These are phyloP conservation scores for Leccinum holopus DNA, from an alignment of 1,284 basidiomycete genomes.

Conservation along the genomic window DNA sequence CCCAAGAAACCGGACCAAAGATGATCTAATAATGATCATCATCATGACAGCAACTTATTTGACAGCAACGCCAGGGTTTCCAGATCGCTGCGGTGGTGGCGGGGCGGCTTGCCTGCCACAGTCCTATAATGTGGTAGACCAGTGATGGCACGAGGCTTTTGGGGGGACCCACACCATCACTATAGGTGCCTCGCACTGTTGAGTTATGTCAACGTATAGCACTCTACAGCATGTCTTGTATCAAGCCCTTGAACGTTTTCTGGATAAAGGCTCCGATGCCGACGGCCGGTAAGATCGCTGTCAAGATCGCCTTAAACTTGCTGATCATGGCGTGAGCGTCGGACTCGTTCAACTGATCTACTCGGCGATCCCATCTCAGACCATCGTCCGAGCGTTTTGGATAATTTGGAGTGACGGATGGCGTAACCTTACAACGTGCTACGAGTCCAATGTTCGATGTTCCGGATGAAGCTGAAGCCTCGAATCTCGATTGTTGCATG, in stretches of 20 bases:
- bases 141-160: not conserved
- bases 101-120: not conserved
- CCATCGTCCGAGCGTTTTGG: not conserved
- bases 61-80: not conserved
- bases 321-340: too few species aligned
- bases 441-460: not conserved
- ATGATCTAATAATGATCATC: not conserved
- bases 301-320: not conserved
- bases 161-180: not conserved
- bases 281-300: not conserved
- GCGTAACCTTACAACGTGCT: not conserved
- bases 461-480: not conserved
- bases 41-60: not conserved
- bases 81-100: not conserved
- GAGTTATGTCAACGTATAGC: not conserved
- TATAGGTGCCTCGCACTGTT: not conserved
- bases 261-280: not conserved
- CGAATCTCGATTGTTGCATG: not conserved
- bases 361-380: too few species aligned
- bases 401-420: not conserved
- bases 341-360: too few species aligned
- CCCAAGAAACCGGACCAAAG: not conserved
- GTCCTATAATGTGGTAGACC: not conserved
- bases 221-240: not conserved
- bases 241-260: not conserved